phyloP scores from a whole-genome alignment of 2,329 filamentous ascomycete genomes.

The Penicillium sp. region DNA sequence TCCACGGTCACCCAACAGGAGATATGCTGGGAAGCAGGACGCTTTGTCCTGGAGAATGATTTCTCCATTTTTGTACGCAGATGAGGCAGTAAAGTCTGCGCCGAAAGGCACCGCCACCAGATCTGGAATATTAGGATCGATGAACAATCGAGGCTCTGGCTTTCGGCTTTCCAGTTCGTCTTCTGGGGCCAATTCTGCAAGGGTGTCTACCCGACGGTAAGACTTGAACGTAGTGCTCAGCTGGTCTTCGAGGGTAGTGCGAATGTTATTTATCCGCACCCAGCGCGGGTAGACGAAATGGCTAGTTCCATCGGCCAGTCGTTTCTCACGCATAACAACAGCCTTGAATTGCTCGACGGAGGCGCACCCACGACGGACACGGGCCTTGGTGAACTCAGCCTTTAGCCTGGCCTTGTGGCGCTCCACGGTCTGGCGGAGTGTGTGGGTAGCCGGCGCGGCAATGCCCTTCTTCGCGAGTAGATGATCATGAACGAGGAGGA shows the following conservation, averaged over 20 bases:
- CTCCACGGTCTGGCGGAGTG: constrained; percentile 71
- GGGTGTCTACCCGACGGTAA: constrained; percentile 57
- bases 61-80: constrained; percentile 71
- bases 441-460: constrained; percentile 75
- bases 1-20: constrained; percentile 61
- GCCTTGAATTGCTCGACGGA: constrained; percentile 63
- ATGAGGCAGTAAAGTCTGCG: constrained; percentile 68
- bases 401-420: constrained; percentile 77
- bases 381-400: constrained; percentile 78
- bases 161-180: constrained; percentile 22
- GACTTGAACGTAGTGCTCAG: constrained; percentile 70
- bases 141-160: constrained; percentile 51
- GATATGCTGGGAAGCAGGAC: constrained; percentile 91
- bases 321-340: constrained; percentile 38
- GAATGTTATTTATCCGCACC: constrained; percentile 82
- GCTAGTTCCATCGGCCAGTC: constrained; percentile 44
- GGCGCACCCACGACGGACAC: constrained; percentile 68
- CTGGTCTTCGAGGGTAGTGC: constrained; percentile 68
- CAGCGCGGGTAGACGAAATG: constrained; percentile 70
- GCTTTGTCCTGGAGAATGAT: constrained; percentile 96
- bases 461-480: constrained; percentile 79
- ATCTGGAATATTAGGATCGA: constrained; percentile 82
- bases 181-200: constrained; percentile 58
- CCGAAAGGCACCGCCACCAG: constrained; percentile 74
- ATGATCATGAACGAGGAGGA: constrained; percentile 84